These are phyloP conservation scores for Physaria fendleri DNA, from an alignment of 345 rosid genomes.

Conservation along the genomic window DNA sequence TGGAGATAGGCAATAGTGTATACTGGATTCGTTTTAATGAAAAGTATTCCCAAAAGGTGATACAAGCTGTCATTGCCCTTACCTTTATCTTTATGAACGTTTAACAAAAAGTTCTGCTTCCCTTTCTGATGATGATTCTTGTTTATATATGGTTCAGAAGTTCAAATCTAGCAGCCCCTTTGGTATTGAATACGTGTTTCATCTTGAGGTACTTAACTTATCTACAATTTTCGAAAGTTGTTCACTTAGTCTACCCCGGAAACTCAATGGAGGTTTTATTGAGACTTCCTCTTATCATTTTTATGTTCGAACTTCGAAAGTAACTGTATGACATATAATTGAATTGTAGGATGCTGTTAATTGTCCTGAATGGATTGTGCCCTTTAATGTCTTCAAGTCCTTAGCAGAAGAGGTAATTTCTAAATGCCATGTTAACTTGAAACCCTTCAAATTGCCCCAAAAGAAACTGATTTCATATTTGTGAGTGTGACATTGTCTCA, in stretches of 20 bases:
- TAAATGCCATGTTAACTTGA: not conserved
- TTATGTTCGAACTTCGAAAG: too few species aligned
- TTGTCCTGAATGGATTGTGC: conserved; percentile 98
- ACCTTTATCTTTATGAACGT: not conserved
- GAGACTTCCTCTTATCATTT: too few species aligned
- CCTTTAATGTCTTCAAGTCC: conserved; percentile 81
- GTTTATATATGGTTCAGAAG: conserved; percentile 49
- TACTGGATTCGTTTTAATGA: conserved; percentile 87
- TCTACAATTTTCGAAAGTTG: not conserved
- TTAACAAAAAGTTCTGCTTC: not conserved
- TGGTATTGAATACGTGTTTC: conserved; percentile 88
- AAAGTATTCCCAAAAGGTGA: conserved; percentile 72
- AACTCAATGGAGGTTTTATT: not conserved
- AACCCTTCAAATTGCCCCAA: not conserved
- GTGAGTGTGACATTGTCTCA: conserved; percentile 6
- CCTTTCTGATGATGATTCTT: conserved; percentile 6
- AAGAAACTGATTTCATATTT: not conserved
- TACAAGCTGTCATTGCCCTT: not conserved
- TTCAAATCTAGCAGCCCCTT: conserved; percentile 71
- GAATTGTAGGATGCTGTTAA: conserved; percentile 87
- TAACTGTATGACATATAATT: conserved; percentile 1
- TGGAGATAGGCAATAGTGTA: too few species aligned
- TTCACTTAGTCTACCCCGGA: not conserved
- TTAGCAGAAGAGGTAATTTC: conserved; percentile 83
- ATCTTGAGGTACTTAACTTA: conserved; percentile 62